Conservation (phyloP, 2,329 filamentous ascomycete species). For the Phaeoacremonium minimum region DNA sequence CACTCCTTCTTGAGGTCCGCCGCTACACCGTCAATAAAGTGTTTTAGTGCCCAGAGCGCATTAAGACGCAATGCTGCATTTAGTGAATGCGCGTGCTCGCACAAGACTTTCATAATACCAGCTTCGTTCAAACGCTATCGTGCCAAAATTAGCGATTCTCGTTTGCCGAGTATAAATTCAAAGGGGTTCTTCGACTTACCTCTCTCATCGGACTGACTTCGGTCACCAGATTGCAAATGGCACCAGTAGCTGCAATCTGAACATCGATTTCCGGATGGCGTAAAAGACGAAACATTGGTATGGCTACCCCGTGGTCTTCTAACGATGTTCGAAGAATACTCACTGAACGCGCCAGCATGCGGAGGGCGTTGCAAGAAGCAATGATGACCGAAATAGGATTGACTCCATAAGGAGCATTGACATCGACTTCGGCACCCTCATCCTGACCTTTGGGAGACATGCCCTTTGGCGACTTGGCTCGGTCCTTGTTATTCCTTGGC, state of each 20-base stretch:
- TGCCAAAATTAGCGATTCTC: too few relatives aligned
- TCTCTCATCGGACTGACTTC: constrained; percentile 90
- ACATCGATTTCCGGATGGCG: constrained; percentile 72
- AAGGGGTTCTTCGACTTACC: constrained; percentile 58
- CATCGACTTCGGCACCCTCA: constrained; percentile 19
- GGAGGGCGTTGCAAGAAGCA: constrained; percentile 77
- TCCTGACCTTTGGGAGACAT: constrained; percentile 30
- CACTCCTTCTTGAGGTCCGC: constrained; percentile 72
- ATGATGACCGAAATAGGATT: constrained; percentile 78
- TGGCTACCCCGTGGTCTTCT: constrained; percentile 78
- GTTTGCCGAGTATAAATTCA: too few relatives aligned
- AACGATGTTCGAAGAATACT: constrained; percentile 79
- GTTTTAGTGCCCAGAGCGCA: constrained; percentile 90
- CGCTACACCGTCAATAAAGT: constrained; percentile 71
- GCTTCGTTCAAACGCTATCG: constrained; percentile 66
- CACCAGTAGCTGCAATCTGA: constrained; percentile 79
- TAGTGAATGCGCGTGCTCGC: constrained; percentile 76
- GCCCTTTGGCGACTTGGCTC: constrained; percentile 24
- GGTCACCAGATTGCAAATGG: constrained; percentile 78
- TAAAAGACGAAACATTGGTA: constrained; percentile 72
- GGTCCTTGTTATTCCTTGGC: constrained; percentile 38
- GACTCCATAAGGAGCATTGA: constrained; percentile 52
- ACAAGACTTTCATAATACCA: constrained; percentile 72
- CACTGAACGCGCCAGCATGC: constrained; percentile 80
- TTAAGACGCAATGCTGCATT: constrained; percentile 78